A percentile compares a stretch with the other conserved stretches of the same genome.
phyloP scores from a whole-genome alignment of 2,329 filamentous ascomycete genomes.

The Acrocalymma vagum region DNA sequence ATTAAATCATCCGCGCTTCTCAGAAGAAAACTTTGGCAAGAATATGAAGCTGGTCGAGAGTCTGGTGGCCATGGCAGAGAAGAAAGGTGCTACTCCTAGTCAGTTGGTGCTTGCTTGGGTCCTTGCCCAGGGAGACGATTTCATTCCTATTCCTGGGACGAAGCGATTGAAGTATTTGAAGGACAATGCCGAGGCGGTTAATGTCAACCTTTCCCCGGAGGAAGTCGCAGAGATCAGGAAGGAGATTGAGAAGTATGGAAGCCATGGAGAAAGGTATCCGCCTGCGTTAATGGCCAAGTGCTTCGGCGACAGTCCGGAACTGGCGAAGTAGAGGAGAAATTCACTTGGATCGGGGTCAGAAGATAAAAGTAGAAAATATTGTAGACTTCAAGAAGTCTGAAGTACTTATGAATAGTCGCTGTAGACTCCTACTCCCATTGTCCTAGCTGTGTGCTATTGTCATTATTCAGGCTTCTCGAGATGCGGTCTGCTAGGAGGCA shows the following conservation, averaged over 20 bases:
- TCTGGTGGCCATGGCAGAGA: slow-evolving; percentile 29
- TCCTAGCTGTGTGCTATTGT: too few species aligned
- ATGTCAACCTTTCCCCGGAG: slow-evolving; percentile 16
- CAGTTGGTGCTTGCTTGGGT: slow-evolving; percentile 60
- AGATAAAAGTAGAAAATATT: too few species aligned
- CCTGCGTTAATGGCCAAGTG: slow-evolving; percentile 45
- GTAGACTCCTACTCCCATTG: too few species aligned
- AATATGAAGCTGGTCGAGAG: slow-evolving; percentile 32
- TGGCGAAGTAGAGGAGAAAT: too few species aligned
- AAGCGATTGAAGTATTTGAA: slow-evolving; percentile 22
- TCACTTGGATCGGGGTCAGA: too few species aligned
- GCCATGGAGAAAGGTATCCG: too few species aligned
- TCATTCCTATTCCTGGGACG: slow-evolving; percentile 64
- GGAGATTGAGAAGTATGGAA: slow-evolving; percentile 43
- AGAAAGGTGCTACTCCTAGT: slow-evolving; percentile 61
- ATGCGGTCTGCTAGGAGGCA: too few species aligned
- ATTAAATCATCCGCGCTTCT: slow-evolving; percentile 45
- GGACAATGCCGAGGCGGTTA: slow-evolving; percentile 20
- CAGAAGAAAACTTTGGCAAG: slow-evolving; percentile 33
- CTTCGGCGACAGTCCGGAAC: slow-evolving; percentile 51
- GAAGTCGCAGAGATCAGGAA: slow-evolving; percentile 24
- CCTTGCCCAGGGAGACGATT: slow-evolving; percentile 50
- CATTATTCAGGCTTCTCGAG: too few species aligned
- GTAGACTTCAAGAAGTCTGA: too few species aligned
- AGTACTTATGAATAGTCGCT: too few species aligned